Base-by-base conservation (phyloP, 2,329 filamentous ascomycete species). In the Malbranchea cinnamomea region DNA sequence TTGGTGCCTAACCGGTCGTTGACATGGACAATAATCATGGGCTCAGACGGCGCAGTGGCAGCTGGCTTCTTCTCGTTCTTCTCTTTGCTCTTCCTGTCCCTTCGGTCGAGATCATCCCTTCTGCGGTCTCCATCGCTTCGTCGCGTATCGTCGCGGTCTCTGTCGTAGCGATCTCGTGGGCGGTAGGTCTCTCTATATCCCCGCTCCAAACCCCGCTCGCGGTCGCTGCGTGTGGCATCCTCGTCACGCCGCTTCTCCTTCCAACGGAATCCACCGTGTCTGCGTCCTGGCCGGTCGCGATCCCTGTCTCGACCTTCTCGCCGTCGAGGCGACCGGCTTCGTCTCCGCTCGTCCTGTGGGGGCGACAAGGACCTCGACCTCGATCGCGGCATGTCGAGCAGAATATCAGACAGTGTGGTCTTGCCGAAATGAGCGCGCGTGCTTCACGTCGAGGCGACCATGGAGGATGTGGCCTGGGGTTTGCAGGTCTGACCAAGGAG, bases 1-100 rank as follows among this genome's bases (percentile, higher is more conserved):
- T 93, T 93, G n/a, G 87, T 94, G 8, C 87, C 87, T 20, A 95
- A 62, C n/a, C 87, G 71, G 55, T 95, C 87, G 52, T 95, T 95
- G 48, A 95, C 74, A 46, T 87, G 74, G 11, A 95, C 85, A 30
- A 92, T 71, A 42, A 95, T 94, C 78, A 94, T 91, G 33, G 83
- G 77, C 48, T 91, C 78, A 4, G 63, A 57, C 22, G 50, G 54
- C 37, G 53, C 47, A 5, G 59, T 47, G 17, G 52, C 37, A 5
- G 49, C 38, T 6, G 52, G 41, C 0, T 45, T 39, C 28, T 50
- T 42, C 32, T 42, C 58, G 32, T 57, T 56, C 29, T 61, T 52
- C 31, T 59, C 57, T 36, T 57, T 57, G 30, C 46, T 46, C 48
- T 46, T 62, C 49, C 47, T 59, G 42, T 36, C 46, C 23, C 52